Evolutionary conservation across 2,329 filamentous ascomycete genomes (phyloP).

Genomic region (Hymenoscyphus repandus): DNA sequence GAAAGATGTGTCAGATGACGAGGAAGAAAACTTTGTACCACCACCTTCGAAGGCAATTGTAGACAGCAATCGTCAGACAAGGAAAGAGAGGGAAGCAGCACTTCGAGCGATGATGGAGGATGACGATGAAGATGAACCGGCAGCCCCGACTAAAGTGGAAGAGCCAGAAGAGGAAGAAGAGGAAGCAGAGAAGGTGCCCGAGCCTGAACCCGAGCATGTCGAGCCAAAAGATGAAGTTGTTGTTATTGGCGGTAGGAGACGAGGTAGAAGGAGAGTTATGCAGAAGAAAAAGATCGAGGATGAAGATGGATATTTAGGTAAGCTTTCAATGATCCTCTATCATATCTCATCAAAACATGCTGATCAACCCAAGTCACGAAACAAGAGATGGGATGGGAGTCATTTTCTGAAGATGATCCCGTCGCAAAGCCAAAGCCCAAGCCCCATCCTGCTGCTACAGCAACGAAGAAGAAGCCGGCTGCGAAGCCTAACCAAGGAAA

Average conservation of each 20-base stretch:
- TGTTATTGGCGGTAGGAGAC: slow-evolving; percentile 58
- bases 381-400: slow-evolving; percentile 83
- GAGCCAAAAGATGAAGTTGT: slow-evolving; percentile 36
- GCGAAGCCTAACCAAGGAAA: slow-evolving; percentile 65
- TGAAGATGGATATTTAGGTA: slow-evolving; percentile 84
- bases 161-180: slow-evolving; percentile 38
- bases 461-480: slow-evolving; percentile 48
- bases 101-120: slow-evolving; percentile 73
- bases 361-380: slow-evolving; percentile 61
- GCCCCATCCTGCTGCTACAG: slow-evolving; percentile 32
- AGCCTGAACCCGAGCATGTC: slow-evolving; percentile 33
- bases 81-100: slow-evolving; percentile 60
- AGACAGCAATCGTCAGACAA: slow-evolving; percentile 36
- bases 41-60: slow-evolving; percentile 32
- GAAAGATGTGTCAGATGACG: slow-evolving; percentile 51
- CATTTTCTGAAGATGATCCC: slow-evolving; percentile 85
- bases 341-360: slow-evolving; percentile 4
- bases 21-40: slow-evolving; percentile 45
- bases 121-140: slow-evolving; percentile 45
- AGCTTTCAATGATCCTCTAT: slow-evolving; percentile 29
- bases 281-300: slow-evolving; percentile 85
- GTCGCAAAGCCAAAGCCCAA: slow-evolving; percentile 53
- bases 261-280: slow-evolving; percentile 74
- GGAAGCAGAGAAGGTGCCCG: slow-evolving; percentile 24
- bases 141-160: slow-evolving; percentile 42